Conservation (phyloP, 768 basidiomycete genomes). For the Rhodotorula kratochvilovae region DNA sequence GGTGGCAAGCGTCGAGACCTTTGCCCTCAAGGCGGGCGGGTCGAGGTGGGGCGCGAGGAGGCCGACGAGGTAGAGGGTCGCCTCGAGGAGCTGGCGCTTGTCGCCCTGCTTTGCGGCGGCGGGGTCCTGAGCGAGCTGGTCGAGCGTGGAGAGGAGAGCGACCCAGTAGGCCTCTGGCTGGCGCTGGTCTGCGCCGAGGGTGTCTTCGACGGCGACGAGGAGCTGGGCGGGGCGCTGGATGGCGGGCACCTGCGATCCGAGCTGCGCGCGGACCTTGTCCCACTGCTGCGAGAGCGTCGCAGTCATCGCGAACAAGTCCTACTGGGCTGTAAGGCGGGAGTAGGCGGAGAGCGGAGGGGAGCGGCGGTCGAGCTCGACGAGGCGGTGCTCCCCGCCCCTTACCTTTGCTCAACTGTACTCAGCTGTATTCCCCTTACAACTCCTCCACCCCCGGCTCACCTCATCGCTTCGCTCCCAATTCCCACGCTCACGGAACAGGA, state of each 20-base stretch:
- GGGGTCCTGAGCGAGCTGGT: conserved; percentile 64
- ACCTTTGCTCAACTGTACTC: too few species aligned
- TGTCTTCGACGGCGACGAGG: conserved; percentile 33
- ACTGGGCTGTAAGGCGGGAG: too few species aligned
- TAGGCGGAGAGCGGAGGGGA: too few species aligned
- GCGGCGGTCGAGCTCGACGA: too few species aligned
- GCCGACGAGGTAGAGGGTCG: conserved; percentile 76
- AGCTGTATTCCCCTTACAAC: not conserved
- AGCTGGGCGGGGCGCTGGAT: conserved; percentile 31
- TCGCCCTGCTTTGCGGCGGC: conserved; percentile 53
- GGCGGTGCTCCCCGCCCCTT: too few species aligned
- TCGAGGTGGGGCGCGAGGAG: conserved; percentile 73
- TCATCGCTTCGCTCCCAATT: not conserved
- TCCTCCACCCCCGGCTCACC: not conserved
- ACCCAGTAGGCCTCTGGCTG: conserved; percentile 86
- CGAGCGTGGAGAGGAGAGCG: conserved; percentile 77
- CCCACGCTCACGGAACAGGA: too few species aligned
- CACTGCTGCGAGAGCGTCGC: conserved; percentile 8
- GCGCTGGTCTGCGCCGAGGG: conserved; percentile 47
- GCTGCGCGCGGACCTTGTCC: conserved; percentile 32
- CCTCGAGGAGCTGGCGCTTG: conserved; percentile 74
- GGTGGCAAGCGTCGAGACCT: conserved; percentile 65
- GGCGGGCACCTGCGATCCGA: not conserved
- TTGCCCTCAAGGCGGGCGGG: conserved; percentile 69
- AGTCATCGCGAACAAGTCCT: not conserved